Evolutionary conservation across 2,329 filamentous ascomycete species (phyloP).

Genomic region (Aspergillus fijiensis): DNA sequence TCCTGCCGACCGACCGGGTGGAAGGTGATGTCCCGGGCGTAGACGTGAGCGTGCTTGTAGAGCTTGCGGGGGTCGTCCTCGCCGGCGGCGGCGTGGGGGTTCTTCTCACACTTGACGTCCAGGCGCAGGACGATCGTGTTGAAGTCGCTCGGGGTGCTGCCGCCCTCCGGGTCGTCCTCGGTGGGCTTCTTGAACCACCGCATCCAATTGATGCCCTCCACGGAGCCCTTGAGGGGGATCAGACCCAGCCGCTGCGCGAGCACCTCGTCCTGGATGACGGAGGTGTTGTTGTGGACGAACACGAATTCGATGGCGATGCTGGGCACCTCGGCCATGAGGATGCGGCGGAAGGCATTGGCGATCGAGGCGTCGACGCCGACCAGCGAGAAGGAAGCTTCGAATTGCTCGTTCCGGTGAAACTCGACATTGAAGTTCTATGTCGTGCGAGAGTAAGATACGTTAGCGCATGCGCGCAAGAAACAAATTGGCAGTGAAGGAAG

Average conservation of each 20-base stretch:
- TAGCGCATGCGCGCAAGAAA: background rate
- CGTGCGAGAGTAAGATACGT: background rate
- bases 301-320: conserved; percentile 92
- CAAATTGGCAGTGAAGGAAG: background rate
- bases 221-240: conserved; percentile 79
- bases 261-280: conserved; percentile 96
- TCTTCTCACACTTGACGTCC: conserved; percentile 76
- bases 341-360: conserved; percentile 95
- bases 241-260: conserved; percentile 86
- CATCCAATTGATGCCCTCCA: conserved; percentile 76
- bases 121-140: conserved; percentile 84
- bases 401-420: conserved; percentile 79
- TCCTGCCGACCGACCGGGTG: conserved; percentile 71
- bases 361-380: conserved; percentile 88
- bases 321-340: conserved; percentile 90
- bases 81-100: conserved; percentile 66
- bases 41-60: conserved; percentile 82
- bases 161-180: conserved; percentile 58
- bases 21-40: conserved; percentile 76
- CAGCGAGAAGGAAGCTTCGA: conserved; percentile 83
- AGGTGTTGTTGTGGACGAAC: conserved; percentile 94
- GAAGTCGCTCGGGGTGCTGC: conserved; percentile 64
- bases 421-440: conserved; percentile 68
- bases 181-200: conserved; percentile 76
- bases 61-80: conserved; percentile 81